A percentile compares a stretch with the other conserved stretches of the same genome.
These are phyloP conservation scores for bread wheat (Triticum aestivum) DNA, from an alignment of 176 grass and related monocot species.

Conservation along the genomic window IWGSC_CS_RefSeq_v2.1 NC_057814.1:570655849-570656348, in stretches of 20 bases:
- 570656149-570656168: conserved; percentile 58
- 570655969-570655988: conserved; percentile 35
- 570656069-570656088: conserved; percentile 20
- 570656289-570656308: conserved; percentile 60
- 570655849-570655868: conserved; percentile 57
- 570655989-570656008: conserved; percentile 21
- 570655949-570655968: conserved; percentile 38
- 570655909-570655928: conserved; percentile 57
- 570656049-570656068: conserved; percentile 47
- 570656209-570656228: conserved; percentile 71
- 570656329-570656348: conserved; percentile 67
- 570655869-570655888: conserved; percentile 45
- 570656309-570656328: conserved; percentile 58
- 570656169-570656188: conserved; percentile 65
- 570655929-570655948: not conserved
- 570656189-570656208: conserved; percentile 60
- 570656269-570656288: conserved; percentile 45
- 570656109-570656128: not conserved
- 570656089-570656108: conserved; percentile 62
- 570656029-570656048: conserved; percentile 32
- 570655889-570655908: conserved; percentile 60
- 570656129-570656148: conserved; percentile 70
- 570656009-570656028: conserved; percentile 40
- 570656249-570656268: conserved; percentile 55
- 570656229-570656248: conserved; percentile 85